Base-by-base conservation (phyloP, 2,329 filamentous ascomycete genomes). In the Monosporascus sp. region DNA sequence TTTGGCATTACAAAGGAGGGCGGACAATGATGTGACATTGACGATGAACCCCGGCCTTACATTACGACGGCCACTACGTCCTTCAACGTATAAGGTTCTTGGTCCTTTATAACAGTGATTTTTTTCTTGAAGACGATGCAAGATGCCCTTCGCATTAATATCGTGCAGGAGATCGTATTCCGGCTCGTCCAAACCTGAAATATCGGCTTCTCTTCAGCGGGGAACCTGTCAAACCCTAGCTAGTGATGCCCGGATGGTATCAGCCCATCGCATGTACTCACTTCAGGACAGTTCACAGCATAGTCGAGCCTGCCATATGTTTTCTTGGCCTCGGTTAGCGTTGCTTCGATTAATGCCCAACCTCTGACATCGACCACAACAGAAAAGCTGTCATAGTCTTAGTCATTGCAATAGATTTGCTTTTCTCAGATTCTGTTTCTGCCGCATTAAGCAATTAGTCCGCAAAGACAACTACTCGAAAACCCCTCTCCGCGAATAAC, bases 111-210 rank as follows among this genome's bases (percentile, higher is more conserved):
- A 0, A 22, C 48, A 5, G 9, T 44, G 45, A 59, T 60, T 60
- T 42, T 59, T 56, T 50, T 59, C 56, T 51, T 60, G 56, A 6
- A 61, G 49, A 39, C 57, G 60, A 15, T 59, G 57, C 2, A 61
- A 25, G 15, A 58, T 57, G 14, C 54, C 57, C 11, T 58, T 61
- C 2, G 56, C 53, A 45, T 61, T 58, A 11, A 60, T 34, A 20
- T 55, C 57, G 25, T 61, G 57, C 38, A 61, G 36, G 0, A 53
- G 5, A 15, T 60, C 55, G n/a, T 58, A 61, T 45, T 61, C 55
- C 1, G 49, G 24, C 14, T 61, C 57, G 14, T 57, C 41, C 2
- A 60, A 50, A 20, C 20, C 55, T 17, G 39, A 7, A 3, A 41
- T 45, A 18, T 53, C 49, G 20, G 48, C 51, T 20, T 37, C 54